phyloP scores from a whole-genome alignment of 805 yeast species.

The Yarrowia deformans region DNA sequence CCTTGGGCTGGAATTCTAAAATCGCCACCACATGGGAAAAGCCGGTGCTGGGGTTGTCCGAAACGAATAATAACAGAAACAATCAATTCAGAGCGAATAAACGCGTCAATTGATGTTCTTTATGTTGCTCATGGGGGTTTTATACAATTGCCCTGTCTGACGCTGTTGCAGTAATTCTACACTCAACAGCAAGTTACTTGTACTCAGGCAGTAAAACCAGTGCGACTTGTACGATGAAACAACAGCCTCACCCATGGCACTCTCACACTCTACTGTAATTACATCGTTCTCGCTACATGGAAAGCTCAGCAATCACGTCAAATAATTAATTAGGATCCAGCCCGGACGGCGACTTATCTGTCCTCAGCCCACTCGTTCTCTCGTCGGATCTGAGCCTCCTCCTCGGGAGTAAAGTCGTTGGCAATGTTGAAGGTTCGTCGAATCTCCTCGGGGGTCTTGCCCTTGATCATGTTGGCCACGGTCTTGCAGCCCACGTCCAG shows the following conservation, averaged over 20 bases:
- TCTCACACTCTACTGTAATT: neutral
- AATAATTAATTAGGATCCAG: constrained; percentile 13
- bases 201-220: too few species aligned
- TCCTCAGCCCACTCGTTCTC: constrained; percentile 59
- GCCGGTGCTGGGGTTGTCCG: too few species aligned
- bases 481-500: constrained; percentile 59
- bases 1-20: neutral
- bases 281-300: too few species aligned
- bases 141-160: too few species aligned
- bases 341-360: constrained; percentile 43
- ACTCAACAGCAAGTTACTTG: too few species aligned
- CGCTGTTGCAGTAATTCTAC: too few species aligned
- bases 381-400: constrained; percentile 56
- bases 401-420: constrained; percentile 58
- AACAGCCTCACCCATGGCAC: too few species aligned
- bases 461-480: constrained; percentile 58
- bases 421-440: constrained; percentile 56
- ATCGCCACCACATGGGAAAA: constrained; percentile 13
- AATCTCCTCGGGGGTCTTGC: constrained; percentile 57
- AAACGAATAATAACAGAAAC: too few species aligned
- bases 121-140: too few species aligned
- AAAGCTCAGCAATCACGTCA: constrained; percentile 5
- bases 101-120: neutral
- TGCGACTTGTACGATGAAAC: too few species aligned
- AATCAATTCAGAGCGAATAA: neutral